phyloP scores from a whole-genome alignment of 208 protist species.

The Crithidia sp. region DNA sequence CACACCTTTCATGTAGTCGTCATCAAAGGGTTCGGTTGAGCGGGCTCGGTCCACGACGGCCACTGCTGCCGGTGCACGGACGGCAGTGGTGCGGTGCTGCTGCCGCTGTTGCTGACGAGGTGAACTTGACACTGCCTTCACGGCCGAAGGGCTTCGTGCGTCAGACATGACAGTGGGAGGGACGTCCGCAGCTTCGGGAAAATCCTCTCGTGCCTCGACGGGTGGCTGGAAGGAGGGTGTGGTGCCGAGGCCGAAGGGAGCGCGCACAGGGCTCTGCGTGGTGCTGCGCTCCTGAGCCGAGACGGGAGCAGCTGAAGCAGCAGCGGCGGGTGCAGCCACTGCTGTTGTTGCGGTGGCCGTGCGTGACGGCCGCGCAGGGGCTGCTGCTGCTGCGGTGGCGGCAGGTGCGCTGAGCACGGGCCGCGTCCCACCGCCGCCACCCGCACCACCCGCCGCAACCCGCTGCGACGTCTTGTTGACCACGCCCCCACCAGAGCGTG shows the following conservation, averaged over 20 bases:
- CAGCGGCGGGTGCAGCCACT: not conserved
- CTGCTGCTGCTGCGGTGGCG: not conserved
- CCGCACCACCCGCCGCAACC: not conserved
- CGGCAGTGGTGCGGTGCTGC: not conserved
- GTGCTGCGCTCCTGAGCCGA: not conserved
- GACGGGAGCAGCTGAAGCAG: too few species aligned
- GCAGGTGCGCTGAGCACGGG: not conserved
- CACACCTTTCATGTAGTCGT: slow-evolving; percentile 5
- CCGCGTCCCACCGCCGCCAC: too few species aligned
- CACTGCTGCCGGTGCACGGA: not conserved
- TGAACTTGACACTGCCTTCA: not conserved
- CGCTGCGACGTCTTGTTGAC: not conserved
- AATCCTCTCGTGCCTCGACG: not conserved
- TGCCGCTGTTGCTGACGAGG: not conserved
- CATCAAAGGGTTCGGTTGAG: slow-evolving; percentile 35
- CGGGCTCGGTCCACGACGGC: slow-evolving; percentile 9
- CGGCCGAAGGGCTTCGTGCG: not conserved
- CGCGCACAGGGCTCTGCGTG: slow-evolving; percentile 1
- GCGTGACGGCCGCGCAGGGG: not conserved
- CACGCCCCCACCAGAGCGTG: not conserved
- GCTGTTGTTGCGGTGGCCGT: not conserved
- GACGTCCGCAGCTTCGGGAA: not conserved
- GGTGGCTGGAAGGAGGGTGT: slow-evolving; percentile 9
- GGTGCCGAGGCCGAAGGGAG: slow-evolving; percentile 20
- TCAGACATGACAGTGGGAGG: not conserved